A percentile compares a stretch with the other conserved stretches of the same genome.
Conservation (phyloP, 2,329 filamentous ascomycete genomes). For the Bipolaris oryzae region DNA sequence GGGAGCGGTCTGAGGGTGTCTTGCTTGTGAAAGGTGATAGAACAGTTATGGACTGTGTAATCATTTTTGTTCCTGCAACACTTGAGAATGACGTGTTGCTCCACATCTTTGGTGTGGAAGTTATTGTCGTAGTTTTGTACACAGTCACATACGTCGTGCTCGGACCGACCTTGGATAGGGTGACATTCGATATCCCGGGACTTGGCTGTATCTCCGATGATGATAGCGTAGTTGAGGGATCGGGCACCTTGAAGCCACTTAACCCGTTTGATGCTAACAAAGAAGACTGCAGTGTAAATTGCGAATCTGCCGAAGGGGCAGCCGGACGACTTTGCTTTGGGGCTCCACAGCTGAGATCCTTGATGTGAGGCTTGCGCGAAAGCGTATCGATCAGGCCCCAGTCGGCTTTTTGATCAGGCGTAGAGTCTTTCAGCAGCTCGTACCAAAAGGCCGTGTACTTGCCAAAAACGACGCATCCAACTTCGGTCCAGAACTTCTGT, state of each 20-base stretch:
- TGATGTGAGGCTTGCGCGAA: conserved; percentile 24
- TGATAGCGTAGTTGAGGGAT: neutral
- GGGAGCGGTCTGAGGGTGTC: neutral
- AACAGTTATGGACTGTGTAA: neutral
- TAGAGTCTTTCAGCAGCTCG: conserved; percentile 33
- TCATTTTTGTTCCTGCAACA: conserved; percentile 1
- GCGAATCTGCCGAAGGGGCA: conserved; percentile 1
- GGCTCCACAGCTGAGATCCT: conserved; percentile 28
- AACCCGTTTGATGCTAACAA: neutral
- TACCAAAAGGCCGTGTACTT: conserved; percentile 45
- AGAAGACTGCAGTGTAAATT: neutral
- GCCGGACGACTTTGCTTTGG: neutral
- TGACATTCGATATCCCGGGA: neutral
- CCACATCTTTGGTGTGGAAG: neutral
- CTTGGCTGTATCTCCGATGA: neutral
- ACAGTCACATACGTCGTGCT: conserved; percentile 12
- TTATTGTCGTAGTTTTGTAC: neutral
- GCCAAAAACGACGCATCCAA: conserved; percentile 39
- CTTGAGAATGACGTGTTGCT: neutral
- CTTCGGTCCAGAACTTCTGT: conserved; percentile 38
- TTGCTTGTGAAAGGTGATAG: neutral
- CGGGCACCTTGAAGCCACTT: neutral
- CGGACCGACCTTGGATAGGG: neutral
- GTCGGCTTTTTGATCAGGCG: conserved; percentile 26
- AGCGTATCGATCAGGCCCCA: conserved; percentile 33